Evolutionary conservation across 2,329 filamentous ascomycete genomes (phyloP).

Genomic region (Colletotrichum caudatum): DNA sequence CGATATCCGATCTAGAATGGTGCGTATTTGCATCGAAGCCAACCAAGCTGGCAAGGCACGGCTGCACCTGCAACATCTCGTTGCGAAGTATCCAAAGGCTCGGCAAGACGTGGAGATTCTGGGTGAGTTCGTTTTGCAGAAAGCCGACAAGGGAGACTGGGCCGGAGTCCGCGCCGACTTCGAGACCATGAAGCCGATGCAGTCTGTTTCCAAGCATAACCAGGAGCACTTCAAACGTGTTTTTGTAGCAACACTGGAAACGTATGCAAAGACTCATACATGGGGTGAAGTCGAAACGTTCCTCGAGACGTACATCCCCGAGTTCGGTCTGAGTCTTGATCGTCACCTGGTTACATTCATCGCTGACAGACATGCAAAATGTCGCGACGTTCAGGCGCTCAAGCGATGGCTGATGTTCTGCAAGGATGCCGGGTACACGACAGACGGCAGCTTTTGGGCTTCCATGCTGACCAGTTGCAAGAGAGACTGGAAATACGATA

Average conservation of each 20-base stretch:
- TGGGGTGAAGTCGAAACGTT: conserved; percentile 56
- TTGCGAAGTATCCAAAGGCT: conserved; percentile 10
- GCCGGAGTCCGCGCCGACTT: conserved; percentile 52
- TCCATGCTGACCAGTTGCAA: conserved; percentile 55
- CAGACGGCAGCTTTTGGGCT: conserved; percentile 54
- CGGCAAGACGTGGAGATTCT: conserved; percentile 44
- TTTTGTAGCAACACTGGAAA: conserved; percentile 55
- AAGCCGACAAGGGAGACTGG: conserved; percentile 58
- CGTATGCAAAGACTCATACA: conserved; percentile 54
- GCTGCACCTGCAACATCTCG: conserved; percentile 14
- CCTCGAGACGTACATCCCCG: conserved; percentile 51
- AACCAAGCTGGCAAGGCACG: conserved; percentile 18
- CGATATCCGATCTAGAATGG: conserved; percentile 27
- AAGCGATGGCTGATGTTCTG: conserved; percentile 57
- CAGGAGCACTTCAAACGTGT: conserved; percentile 46
- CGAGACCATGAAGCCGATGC: conserved; percentile 45
- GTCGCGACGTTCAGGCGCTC: conserved; percentile 54
- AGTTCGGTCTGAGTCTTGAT: conserved; percentile 52
- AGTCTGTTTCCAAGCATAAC: conserved; percentile 22
- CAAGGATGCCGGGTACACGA: conserved; percentile 50
- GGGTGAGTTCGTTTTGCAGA: conserved; percentile 51
- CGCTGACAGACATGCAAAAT: conserved; percentile 57
- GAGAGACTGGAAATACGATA: conserved; percentile 54
- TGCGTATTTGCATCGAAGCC: conserved; percentile 36
- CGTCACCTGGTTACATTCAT: conserved; percentile 56